Conservation (phyloP, 1,284 basidiomycete genomes). For the Bjerkandera adusta region DNA sequence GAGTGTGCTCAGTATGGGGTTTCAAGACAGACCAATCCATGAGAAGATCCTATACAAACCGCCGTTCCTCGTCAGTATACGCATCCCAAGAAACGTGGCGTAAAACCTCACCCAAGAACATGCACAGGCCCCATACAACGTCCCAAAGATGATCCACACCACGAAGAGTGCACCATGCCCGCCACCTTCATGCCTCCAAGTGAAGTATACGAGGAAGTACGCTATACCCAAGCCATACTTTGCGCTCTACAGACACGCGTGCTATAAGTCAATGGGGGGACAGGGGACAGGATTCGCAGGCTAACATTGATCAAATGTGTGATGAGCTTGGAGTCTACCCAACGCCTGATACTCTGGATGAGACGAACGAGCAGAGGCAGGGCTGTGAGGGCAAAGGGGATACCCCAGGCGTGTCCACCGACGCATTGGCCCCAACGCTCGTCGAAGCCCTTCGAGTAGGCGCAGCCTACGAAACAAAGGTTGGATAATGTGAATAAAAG, state of each 20-base stretch:
- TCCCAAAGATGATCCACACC: slow-evolving; percentile 62
- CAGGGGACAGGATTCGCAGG: neutral
- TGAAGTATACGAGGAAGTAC: slow-evolving; percentile 62
- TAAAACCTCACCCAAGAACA: slow-evolving; percentile 64
- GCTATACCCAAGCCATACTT: slow-evolving; percentile 75
- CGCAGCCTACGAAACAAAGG: slow-evolving; percentile 72
- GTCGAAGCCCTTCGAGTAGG: slow-evolving; percentile 60
- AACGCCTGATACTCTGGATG: slow-evolving; percentile 86
- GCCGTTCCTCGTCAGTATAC: neutral
- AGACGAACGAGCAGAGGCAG: slow-evolving; percentile 75
- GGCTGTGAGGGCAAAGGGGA: slow-evolving; percentile 50
- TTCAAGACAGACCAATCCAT: slow-evolving; percentile 84
- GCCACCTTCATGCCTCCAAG: slow-evolving; percentile 64
- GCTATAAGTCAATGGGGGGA: neutral
- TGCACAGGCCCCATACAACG: slow-evolving; percentile 69
- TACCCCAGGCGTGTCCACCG: slow-evolving; percentile 50
- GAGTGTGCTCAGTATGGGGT: slow-evolving; percentile 51
- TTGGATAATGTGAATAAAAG: slow-evolving; percentile 74
- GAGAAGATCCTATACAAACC: slow-evolving; percentile 52
- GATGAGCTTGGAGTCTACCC: slow-evolving; percentile 65
- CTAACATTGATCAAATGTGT: slow-evolving; percentile 80
- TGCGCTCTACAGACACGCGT: slow-evolving; percentile 61
- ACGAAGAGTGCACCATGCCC: slow-evolving; percentile 49
- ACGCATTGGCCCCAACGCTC: slow-evolving; percentile 43
- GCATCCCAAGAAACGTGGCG: neutral